Conservation (phyloP, 495 filamentous ascomycete genomes). For the Lineolata rhizophorae region DNA sequence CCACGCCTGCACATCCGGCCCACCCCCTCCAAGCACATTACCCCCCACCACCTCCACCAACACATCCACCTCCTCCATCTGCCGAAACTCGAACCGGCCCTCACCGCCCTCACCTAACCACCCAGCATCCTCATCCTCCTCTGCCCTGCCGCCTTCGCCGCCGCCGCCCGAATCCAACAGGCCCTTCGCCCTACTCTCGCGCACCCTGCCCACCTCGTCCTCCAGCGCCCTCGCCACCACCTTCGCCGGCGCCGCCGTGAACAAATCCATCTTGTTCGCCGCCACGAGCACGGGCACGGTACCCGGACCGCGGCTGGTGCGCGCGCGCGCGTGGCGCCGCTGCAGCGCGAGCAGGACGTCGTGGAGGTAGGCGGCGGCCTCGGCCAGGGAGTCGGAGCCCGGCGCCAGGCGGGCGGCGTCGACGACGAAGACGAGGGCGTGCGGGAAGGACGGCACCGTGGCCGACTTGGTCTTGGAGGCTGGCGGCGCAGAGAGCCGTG, state of each 20-base stretch:
- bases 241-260: conserved; percentile 68
- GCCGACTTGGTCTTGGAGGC: neutral
- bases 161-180: conserved; percentile 47
- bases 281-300: conserved; percentile 60
- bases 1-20: conserved; percentile 53
- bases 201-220: conserved; percentile 57
- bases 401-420: conserved; percentile 59
- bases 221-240: conserved; percentile 60
- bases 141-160: conserved; percentile 27
- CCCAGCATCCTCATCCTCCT: conserved; percentile 56
- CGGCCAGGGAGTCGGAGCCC: conserved; percentile 24
- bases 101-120: conserved; percentile 64
- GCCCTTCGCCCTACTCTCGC: conserved; percentile 56
- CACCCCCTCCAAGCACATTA: conserved; percentile 48
- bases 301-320: conserved; percentile 33
- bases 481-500: conserved; percentile 19
- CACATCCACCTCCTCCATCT: conserved; percentile 65
- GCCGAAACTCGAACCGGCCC: conserved; percentile 52
- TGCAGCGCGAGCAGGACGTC: conserved; percentile 67
- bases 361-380: conserved; percentile 62
- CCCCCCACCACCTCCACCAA: conserved; percentile 61
- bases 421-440: conserved; percentile 69
- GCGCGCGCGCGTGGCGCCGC: conserved; percentile 36
- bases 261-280: conserved; percentile 88
- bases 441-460: conserved; percentile 17